Conservation (phyloP, 2,329 filamentous ascomycete species). For the Pseudogymnoascus sp. region DNA sequence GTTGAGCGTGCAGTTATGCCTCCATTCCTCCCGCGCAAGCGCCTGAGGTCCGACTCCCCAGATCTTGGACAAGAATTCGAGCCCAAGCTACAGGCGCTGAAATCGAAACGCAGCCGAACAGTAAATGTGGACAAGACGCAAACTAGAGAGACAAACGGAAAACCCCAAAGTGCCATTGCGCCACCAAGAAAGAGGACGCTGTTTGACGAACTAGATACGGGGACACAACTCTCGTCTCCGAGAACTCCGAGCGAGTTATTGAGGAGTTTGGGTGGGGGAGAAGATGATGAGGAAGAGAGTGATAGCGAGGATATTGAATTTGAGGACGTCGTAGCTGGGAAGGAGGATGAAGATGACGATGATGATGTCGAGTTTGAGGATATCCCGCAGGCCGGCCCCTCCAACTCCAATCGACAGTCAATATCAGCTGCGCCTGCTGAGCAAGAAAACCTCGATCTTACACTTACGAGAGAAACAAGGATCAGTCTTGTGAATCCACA, state of each 20-base stretch:
- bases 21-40: conserved; percentile 59
- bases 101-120: conserved; percentile 15
- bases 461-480: conserved; percentile 49
- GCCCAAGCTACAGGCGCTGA: conserved; percentile 16
- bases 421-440: conserved; percentile 38
- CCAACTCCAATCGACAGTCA: conserved; percentile 31
- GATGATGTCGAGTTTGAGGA: conserved; percentile 58
- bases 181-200: conserved; percentile 46
- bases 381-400: conserved; percentile 36
- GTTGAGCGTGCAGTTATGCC: conserved; percentile 43
- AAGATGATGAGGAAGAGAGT: conserved; percentile 29
- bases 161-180: conserved; percentile 14
- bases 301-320: conserved; percentile 20
- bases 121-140: conserved; percentile 19
- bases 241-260: conserved; percentile 35
- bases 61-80: conserved; percentile 21
- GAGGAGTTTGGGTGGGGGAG: conserved; percentile 37
- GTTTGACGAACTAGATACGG: conserved; percentile 52
- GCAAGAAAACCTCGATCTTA: conserved; percentile 65
- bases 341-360: conserved; percentile 44
- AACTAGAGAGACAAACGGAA: conserved; percentile 22
- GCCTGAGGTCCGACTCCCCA: conserved; percentile 42
- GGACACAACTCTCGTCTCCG: conserved; percentile 13
- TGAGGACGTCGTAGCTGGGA: conserved; percentile 22
- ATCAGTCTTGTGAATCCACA: conserved; percentile 54